Conservation (phyloP, 2,329 filamentous ascomycete species). For the Diaporthe caulivora region DNA sequence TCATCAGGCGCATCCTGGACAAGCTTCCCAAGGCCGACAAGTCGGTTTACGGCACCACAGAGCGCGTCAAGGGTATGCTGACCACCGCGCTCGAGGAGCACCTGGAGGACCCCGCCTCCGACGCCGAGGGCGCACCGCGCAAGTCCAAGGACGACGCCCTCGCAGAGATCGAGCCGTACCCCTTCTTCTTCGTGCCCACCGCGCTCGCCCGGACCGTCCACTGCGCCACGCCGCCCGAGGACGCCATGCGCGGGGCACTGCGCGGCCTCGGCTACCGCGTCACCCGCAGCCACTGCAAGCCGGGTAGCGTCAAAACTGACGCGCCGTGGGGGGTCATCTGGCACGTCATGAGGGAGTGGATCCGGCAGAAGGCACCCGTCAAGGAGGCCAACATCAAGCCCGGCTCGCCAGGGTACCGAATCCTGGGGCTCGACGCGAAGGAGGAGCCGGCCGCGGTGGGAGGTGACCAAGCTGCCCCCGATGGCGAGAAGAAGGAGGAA, state of each 20-base stretch:
- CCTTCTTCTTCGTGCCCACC: constrained; percentile 89
- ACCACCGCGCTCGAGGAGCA: constrained; percentile 86
- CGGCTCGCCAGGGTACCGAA: constrained; percentile 77
- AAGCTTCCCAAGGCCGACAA: constrained; percentile 76
- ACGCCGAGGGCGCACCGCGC: constrained; percentile 37
- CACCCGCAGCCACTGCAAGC: constrained; percentile 88
- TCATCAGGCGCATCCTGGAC: constrained; percentile 83
- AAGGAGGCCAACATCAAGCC: constrained; percentile 79
- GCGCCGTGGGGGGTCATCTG: constrained; percentile 91
- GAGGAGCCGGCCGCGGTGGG: constrained; percentile 51
- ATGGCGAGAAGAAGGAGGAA: constrained; percentile 40
- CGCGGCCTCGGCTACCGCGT: constrained; percentile 84
- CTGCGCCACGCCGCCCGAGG: constrained; percentile 82
- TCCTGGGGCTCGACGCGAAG: constrained; percentile 64
- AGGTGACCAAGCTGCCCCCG: constrained; percentile 41
- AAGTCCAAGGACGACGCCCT: constrained; percentile 60
- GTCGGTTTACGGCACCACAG: constrained; percentile 81
- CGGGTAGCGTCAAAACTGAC: constrained; percentile 92
- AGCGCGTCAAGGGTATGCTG: constrained; percentile 91
- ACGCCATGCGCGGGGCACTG: constrained; percentile 84
- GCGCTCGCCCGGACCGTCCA: constrained; percentile 82
- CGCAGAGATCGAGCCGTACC: constrained; percentile 77
- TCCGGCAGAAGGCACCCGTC: constrained; percentile 82
- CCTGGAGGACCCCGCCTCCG: constrained; percentile 51
- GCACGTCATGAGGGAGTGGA: constrained; percentile 95